phyloP scores from a whole-genome alignment of 1,284 basidiomycete species.

The Moesziomyces sp. region DNA sequence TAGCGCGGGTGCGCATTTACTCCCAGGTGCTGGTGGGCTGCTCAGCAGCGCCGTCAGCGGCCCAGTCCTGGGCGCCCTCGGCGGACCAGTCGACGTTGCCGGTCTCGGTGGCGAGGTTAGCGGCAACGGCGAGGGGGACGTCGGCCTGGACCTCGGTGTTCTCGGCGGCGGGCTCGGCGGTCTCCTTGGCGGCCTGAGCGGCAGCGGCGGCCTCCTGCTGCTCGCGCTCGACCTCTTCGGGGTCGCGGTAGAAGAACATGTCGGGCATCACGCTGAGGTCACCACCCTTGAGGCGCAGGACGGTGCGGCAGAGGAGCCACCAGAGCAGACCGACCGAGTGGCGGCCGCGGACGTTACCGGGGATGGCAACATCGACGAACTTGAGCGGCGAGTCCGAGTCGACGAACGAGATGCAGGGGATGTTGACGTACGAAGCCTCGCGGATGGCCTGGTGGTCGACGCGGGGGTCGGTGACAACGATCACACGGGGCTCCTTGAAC shows the following conservation, averaged over 20 bases:
- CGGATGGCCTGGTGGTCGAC: conserved; percentile 99
- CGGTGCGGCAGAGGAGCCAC: conserved; percentile 98
- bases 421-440: conserved; percentile 99
- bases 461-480: conserved; percentile 97
- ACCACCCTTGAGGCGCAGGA: conserved; percentile 91
- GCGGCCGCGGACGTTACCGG: conserved; percentile 98
- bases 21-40: conserved; percentile 50
- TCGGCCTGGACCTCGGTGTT: conserved; percentile 78
- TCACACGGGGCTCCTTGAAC: conserved; percentile 99
- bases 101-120: conserved; percentile 56
- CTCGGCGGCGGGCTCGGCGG: conserved; percentile 49
- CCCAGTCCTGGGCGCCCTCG: conserved; percentile 69
- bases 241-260: conserved; percentile 99
- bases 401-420: conserved; percentile 97
- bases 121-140: conserved; percentile 48
- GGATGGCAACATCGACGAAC: conserved; percentile 98
- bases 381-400: conserved; percentile 97
- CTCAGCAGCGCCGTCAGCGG: conserved; percentile 62
- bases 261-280: conserved; percentile 98
- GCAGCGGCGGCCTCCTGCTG: conserved; percentile 81
- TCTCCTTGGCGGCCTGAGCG: conserved; percentile 55
- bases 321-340: conserved; percentile 97
- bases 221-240: conserved; percentile 98
- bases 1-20: conserved; percentile 15
- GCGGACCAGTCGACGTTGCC: conserved; percentile 82